Percentiles rank a stretch among this genome's conserved stretches.
These are phyloP conservation scores for Drechslerella stenobrocha DNA, from an alignment of 2,329 filamentous ascomycete genomes.

Conservation along the genomic window DNA sequence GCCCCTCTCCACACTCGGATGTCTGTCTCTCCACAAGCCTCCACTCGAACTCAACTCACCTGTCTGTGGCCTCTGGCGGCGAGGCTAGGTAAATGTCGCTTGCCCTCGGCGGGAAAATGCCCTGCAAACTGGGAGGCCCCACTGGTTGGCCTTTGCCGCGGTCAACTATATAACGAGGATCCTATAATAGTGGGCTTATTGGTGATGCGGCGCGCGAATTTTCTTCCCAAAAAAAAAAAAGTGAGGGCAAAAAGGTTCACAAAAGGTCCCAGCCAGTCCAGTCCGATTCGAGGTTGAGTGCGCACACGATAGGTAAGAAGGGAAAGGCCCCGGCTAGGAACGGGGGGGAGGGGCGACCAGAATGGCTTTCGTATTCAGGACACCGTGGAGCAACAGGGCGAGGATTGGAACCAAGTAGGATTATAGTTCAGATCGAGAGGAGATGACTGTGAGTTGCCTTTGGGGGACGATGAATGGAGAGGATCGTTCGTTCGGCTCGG, in stretches of 20 bases:
- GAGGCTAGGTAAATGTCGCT: slow-evolving; percentile 41
- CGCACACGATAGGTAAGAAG: not conserved
- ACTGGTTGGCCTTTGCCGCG: slow-evolving; percentile 1
- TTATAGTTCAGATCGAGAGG: not conserved
- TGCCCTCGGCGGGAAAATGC: slow-evolving; percentile 38
- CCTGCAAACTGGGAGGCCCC: slow-evolving; percentile 3
- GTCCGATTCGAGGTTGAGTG: not conserved
- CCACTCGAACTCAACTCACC: slow-evolving; percentile 23
- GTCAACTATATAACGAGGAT: slow-evolving; percentile 3
- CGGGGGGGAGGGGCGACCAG: slow-evolving; percentile 34
- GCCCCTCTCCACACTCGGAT: not conserved
- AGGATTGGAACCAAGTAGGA: slow-evolving; percentile 5
- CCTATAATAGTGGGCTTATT: slow-evolving; percentile 5
- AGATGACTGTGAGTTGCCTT: slow-evolving; percentile 8
- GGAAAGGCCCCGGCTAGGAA: slow-evolving; percentile 28
- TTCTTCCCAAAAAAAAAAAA: no score
- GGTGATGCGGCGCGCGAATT: slow-evolving; percentile 12
- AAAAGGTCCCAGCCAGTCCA: not conserved
- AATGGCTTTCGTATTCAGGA: slow-evolving; percentile 27
- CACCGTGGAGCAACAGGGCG: slow-evolving; percentile 18
- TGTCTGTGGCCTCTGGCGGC: slow-evolving; percentile 19
- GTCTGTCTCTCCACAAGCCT: not conserved
- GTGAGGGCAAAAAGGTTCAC: no score
- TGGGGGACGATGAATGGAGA: slow-evolving; percentile 18
- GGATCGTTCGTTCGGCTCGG: not conserved